Evolutionary conservation across 257 asterid species (phyloP), one percentile per base, ranked within the genome.

Genomic region (Solanum verrucosum): DNA sequence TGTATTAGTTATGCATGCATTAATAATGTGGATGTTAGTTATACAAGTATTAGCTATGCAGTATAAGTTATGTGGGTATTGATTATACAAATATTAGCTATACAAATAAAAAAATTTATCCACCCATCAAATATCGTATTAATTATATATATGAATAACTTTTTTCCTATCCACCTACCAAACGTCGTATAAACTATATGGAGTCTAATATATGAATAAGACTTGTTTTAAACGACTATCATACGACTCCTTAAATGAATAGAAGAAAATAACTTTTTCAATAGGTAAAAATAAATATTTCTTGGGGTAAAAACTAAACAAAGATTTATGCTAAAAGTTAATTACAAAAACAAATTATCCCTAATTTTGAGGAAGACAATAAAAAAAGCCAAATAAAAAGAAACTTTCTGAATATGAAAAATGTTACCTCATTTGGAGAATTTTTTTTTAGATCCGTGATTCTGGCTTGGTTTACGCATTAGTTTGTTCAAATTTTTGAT

Each of bases 361-460:
- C 7, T 63, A 63, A 63, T 70, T 29, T 15, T 31, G 77, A 72
- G 81, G 27, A 18, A 72, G 44, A 34, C 7, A 72, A 72, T 72
- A 7, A 11, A 38, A 78, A n/a, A 63, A 23, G 16, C 3, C 15
- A 23, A 63, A 23, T 4, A 42, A 42, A 14, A 38, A 25, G 38
- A 11, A 44, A 44, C 40, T 79, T 44, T 79, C 60, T 44, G 25
- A 15, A 79, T 44, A 44, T 29, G 29, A 10, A 16, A 49, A 82
- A 49, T 49, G 18, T 82, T 49, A 44, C 67, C 85, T 44, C 27
- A 74, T 56, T 8, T 63, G 40, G n/a, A 23, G 70, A 35, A 40
- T 3, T 29, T 20, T 35, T 23, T 23, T 27, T n/a, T 27, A 88
- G 89, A 89, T 89, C 89, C 87, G 87, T 59, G 86, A 89, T 87